Base-by-base conservation (phyloP, 257 asterid species). In the Avicennia marina region DNA sequence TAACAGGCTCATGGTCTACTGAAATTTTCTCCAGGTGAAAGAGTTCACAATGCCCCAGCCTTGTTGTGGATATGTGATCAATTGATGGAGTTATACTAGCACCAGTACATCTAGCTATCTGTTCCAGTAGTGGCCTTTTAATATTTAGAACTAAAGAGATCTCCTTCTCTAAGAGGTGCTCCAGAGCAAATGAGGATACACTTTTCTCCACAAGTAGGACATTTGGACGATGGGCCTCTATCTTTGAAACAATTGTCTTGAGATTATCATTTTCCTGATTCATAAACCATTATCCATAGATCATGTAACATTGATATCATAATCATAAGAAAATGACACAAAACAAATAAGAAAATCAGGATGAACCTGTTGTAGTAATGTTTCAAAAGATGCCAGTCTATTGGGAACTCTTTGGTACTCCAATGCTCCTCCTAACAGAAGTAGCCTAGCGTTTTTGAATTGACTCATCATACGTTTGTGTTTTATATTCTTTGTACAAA, bases 401-500 rank as follows among this genome's bases (percentile, higher is more conserved):
- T 79, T 86, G 51, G 90, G 75, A 62, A 78, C 72, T 68, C 94
- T 73, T 78, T 86, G 96, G 83, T 80, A 93, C 81, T 93, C 97
- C 60, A 93, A 86, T 31, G 97, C 80, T 47, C 99, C 99, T 62
- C 96, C 96, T 75, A 93, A 72, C 55, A 93, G 71, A 58, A 93
- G 99, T 56, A 93, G 68, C 65, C 86, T 74, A 10, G 97, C 80
- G 21, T 84, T 89, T 73, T 83, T 84, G 86, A 84, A 82, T 67
- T 86, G 95, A 24, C 97, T 78, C 43, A 61, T 77, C 99, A 93
- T 93, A 52, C 99, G 89, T 64, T 93, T 93, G 83, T 93, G 99
- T 63, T 93, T 93, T 62, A 93, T 79, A 71, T 93, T 93, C 75
- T 93, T 93, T 10, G 95, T 86, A 70, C 97, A 93, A 65, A 79